Percentiles rank a stretch among this genome's conserved stretches.
These are phyloP conservation scores for Anacardium occidentale DNA, from an alignment of 345 rosid genomes.

Conservation along the genomic window DNA sequence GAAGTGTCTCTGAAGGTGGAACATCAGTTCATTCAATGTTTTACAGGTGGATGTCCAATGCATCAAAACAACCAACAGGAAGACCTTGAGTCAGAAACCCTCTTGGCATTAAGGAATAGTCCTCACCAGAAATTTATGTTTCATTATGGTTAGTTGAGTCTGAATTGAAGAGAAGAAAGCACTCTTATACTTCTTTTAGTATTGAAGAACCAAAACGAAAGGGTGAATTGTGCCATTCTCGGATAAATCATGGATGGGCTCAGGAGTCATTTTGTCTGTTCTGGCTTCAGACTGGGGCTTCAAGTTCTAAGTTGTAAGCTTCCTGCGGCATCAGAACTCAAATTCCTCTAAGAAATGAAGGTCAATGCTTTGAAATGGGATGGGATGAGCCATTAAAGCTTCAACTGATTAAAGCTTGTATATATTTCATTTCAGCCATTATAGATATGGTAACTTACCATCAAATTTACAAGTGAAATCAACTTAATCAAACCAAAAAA, in stretches of 20 bases:
- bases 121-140: constrained; percentile 50
- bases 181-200: constrained; percentile 36
- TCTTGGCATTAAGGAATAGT: constrained; percentile 40
- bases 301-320: not conserved
- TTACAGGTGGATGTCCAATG: constrained; percentile 40
- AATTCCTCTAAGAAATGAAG: not conserved
- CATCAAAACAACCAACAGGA: constrained; percentile 37
- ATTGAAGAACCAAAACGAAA: constrained; percentile 24
- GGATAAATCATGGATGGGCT: not conserved
- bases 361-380: constrained; percentile 1
- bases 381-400: not conserved
- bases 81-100: constrained; percentile 37
- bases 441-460: too few relatives aligned
- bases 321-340: not conserved
- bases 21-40: constrained; percentile 80
- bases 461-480: too few relatives aligned
- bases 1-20: constrained; percentile 53
- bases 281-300: not conserved
- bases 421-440: too few relatives aligned
- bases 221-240: not conserved
- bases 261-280: not conserved
- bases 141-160: constrained; percentile 73
- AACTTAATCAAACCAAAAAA: too few relatives aligned
- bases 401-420: too few relatives aligned
- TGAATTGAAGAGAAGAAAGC: constrained; percentile 63